Base-by-base conservation (phyloP, 177 flowering plant genomes). In the Vitis hybrid region DNA sequence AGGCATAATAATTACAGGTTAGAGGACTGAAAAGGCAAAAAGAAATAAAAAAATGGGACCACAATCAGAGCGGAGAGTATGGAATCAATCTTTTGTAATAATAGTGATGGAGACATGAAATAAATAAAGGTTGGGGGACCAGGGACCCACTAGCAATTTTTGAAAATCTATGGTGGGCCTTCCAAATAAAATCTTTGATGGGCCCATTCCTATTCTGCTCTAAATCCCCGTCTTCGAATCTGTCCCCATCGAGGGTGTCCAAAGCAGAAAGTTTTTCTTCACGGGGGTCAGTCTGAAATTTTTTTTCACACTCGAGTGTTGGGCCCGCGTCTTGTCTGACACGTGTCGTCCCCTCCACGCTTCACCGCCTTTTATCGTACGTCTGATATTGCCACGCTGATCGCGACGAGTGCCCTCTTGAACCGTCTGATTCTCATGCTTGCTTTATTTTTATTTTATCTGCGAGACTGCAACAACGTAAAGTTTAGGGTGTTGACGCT, bases 81-180 rank as follows among this genome's bases (percentile, higher is more conserved):
- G 64, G 73, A 60, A 70, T 71, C 71, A 68, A 64, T 65, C 67
- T 66, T 51, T 60, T 60, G 72, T 56, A 73, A 76, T 76, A 57
- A 73, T 64, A 57, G 27, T 32, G 64, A 67, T 12, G 74, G 77
- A 51, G 79, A 73, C 79, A 70, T 46, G 65, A 78, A 69, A 67
- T 74, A 67, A 63, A 67, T 62, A 64, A 67, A 73, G 71, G 61
- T 55, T 14, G 56, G 17, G 24, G 46, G 64, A 15, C 4, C 52
- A 17, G 68, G 67, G 75, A 9, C 64, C 77, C 77, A 60, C 46
- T 1, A 27, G 40, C 8, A 70, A 65, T 58, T 59, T 35, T 35
- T 35, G 40, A 59, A 59, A 66, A 75, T 70, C 71, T 71, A 54
- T 54, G 9, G 69, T 35, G 72, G 79, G 69, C n/a, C 66, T 21